phyloP scores from a whole-genome alignment of 1,284 basidiomycete species.

The Malassezia sp. region DNA sequence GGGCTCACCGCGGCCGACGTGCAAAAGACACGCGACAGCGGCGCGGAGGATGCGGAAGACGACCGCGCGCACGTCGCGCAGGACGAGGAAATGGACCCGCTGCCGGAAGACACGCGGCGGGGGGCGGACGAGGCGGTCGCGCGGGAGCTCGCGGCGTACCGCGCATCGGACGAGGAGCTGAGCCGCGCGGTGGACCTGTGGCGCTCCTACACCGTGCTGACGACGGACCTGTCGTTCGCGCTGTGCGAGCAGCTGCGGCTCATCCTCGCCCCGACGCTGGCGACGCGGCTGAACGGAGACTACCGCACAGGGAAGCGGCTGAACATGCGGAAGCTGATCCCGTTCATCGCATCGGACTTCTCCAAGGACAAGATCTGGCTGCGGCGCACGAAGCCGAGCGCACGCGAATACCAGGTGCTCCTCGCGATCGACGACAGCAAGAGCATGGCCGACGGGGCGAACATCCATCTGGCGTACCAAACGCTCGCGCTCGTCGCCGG shows the following conservation, averaged over 20 bases:
- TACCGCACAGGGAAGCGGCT: conserved; percentile 95
- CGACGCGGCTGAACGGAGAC: conserved; percentile 88
- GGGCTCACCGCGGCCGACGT: conserved; percentile 35
- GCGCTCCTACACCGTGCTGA: conserved; percentile 79
- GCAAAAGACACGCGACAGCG: conserved; percentile 14
- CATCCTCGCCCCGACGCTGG: conserved; percentile 86
- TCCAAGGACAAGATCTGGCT: conserved; percentile 99
- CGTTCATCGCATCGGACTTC: conserved; percentile 96
- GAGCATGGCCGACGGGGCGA: conserved; percentile 89
- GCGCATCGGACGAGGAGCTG: conserved; percentile 55
- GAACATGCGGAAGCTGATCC: conserved; percentile 98
- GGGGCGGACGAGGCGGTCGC: conserved; percentile 37
- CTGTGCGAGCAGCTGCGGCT: conserved; percentile 76
- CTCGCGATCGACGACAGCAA: conserved; percentile 89
- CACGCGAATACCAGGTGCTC: conserved; percentile 90
- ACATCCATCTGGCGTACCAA: conserved; percentile 85
- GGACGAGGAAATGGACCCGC: conserved; percentile 17
- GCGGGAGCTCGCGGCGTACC: conserved; percentile 49
- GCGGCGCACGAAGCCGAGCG: conserved; percentile 79
- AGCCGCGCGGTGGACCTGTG: conserved; percentile 65
- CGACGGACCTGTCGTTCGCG: conserved; percentile 76
- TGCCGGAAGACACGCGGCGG: conserved; percentile 29
- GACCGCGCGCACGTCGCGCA: conserved; percentile 55
- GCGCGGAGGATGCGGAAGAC: conserved; percentile 48
- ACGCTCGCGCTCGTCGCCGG: conserved; percentile 84